Evolutionary conservation across 805 yeast species (phyloP).

Genomic region (Barnettozyma vustinii): DNA sequence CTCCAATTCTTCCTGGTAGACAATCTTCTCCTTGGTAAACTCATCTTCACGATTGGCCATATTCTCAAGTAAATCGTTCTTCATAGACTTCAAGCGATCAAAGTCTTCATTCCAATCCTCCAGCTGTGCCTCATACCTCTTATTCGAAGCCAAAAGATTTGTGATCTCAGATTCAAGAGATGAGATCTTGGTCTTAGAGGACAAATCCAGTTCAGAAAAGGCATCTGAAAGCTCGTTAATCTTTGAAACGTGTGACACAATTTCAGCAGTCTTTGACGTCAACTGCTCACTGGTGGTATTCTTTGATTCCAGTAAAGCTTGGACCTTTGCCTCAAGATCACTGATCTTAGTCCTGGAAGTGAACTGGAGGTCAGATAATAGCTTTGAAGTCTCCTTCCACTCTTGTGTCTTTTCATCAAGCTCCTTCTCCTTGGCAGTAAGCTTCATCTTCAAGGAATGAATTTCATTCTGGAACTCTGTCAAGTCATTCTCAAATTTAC

Average conservation of each 20-base stretch:
- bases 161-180: constrained; percentile 4
- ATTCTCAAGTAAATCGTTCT: constrained; percentile 60
- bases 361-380: not conserved
- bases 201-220: not conserved
- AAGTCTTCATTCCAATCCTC: constrained; percentile 21
- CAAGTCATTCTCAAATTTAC: constrained; percentile 3
- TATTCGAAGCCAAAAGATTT: constrained; percentile 1
- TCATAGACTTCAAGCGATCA: constrained; percentile 34
- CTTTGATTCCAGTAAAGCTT: not conserved
- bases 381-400: not conserved
- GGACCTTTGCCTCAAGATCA: not conserved
- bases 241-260: not conserved
- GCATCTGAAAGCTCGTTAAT: constrained; percentile 1
- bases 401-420: not conserved
- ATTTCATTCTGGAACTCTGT: constrained; percentile 7
- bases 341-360: not conserved
- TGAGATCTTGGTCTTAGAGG: not conserved
- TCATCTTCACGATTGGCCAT: constrained; percentile 62
- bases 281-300: not conserved
- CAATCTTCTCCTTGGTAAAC: constrained; percentile 46
- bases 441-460: not conserved
- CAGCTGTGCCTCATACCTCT: constrained; percentile 13
- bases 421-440: constrained; percentile 9
- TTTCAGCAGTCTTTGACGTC: not conserved
- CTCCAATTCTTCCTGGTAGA: constrained; percentile 45